phyloP scores from a whole-genome alignment of 169 alveolate species.

The Plasmodium reichenowi region DNA sequence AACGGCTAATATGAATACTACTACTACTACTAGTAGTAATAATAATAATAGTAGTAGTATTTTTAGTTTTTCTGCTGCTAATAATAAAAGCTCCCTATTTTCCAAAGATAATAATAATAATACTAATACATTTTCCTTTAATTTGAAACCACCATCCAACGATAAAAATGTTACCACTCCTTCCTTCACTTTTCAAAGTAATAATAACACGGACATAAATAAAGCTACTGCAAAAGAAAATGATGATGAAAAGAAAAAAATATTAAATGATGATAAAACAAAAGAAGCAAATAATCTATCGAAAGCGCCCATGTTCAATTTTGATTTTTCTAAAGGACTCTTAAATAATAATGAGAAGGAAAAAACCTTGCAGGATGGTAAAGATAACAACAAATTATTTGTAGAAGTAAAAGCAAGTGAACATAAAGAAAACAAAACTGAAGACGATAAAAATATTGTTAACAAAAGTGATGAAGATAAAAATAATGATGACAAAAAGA shows the following conservation, averaged over 20 bases:
- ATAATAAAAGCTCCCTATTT: neutral
- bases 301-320: conserved; percentile 47
- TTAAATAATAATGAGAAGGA: conserved; percentile 13
- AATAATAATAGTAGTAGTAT: too few species aligned
- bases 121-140: neutral
- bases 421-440: neutral
- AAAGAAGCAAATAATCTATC: conserved; percentile 14
- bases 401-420: neutral
- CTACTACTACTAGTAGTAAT: too few species aligned
- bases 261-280: conserved; percentile 26
- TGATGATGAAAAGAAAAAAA: conserved; percentile 11
- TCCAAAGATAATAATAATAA: conserved; percentile 9
- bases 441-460: conserved; percentile 11
- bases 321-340: conserved; percentile 7
- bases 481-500: conserved; percentile 35
- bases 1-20: neutral
- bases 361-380: neutral
- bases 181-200: neutral
- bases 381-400: neutral
- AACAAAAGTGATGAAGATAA: conserved; percentile 35
- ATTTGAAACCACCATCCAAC: conserved; percentile 10
- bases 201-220: conserved; percentile 1
- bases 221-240: neutral
- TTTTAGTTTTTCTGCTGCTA: neutral
- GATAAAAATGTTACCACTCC: conserved; percentile 5